These are phyloP conservation scores for Tolypocladium cylindrosporum DNA, from an alignment of 2,329 filamentous ascomycete genomes.

Conservation along the genomic window DNA sequence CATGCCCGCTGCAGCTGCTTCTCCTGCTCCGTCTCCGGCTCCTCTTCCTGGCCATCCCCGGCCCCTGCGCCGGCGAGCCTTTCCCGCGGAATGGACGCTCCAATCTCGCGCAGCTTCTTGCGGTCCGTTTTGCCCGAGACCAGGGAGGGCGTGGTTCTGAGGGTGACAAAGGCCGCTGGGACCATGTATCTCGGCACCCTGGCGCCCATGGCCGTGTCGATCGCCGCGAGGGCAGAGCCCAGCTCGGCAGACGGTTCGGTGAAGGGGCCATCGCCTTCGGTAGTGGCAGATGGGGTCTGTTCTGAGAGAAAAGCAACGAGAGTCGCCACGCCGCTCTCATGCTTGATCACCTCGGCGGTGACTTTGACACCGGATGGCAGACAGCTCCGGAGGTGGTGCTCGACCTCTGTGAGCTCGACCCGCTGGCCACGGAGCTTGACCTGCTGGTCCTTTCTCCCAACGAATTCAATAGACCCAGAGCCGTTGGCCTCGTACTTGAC, in stretches of 20 bases:
- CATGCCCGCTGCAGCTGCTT: slow-evolving; percentile 26
- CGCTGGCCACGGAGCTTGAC: slow-evolving; percentile 58
- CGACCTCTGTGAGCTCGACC: slow-evolving; percentile 49
- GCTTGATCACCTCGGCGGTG: slow-evolving; percentile 37
- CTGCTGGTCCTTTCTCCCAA: slow-evolving; percentile 58
- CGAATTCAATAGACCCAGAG: slow-evolving; percentile 43
- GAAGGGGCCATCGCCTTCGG: slow-evolving; percentile 10
- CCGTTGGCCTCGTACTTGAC: slow-evolving; percentile 43
- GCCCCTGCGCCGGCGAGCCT: slow-evolving; percentile 23
- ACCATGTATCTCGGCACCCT: slow-evolving; percentile 36
- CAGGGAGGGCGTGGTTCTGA: slow-evolving; percentile 33
- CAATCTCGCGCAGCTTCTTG: slow-evolving; percentile 36
- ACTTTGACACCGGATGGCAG: slow-evolving; percentile 32
- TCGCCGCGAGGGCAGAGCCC: slow-evolving; percentile 15
- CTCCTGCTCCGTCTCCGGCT: slow-evolving; percentile 27
- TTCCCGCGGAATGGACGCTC: slow-evolving; percentile 28
- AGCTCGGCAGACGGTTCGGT: slow-evolving; percentile 22
- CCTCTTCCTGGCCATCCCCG: slow-evolving; percentile 11
- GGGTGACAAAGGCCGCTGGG: slow-evolving; percentile 34
- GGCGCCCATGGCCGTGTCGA: slow-evolving; percentile 21
- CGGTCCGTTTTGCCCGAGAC: slow-evolving; percentile 40
- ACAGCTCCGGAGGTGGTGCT: slow-evolving; percentile 35
- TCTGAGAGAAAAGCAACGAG: slow-evolving; percentile 35
- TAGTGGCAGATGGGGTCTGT: slow-evolving; percentile 1
- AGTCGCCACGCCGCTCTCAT: slow-evolving; percentile 31